Percentiles rank a stretch among this genome's conserved stretches.
phyloP scores from a whole-genome alignment of 345 rosid genomes.

The Sonneratia caseolaris region DNA sequence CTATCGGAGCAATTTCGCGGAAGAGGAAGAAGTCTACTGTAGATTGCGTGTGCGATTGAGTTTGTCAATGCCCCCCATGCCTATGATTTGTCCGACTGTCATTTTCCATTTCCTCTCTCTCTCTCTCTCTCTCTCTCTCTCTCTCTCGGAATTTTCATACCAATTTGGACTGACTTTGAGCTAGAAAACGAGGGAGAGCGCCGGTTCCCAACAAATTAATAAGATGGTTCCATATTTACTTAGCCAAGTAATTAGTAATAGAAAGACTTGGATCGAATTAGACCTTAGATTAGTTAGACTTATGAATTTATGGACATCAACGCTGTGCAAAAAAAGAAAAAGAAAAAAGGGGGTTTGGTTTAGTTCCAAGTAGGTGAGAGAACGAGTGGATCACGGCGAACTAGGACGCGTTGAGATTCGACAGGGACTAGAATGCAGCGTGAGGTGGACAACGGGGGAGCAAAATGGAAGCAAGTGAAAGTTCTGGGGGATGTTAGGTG shows the following conservation, averaged over 20 bases:
- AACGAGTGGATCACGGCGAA: neutral
- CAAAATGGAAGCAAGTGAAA: neutral
- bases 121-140: neutral
- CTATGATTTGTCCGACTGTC: neutral
- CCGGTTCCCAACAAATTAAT: no score
- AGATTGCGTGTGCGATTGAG: neutral
- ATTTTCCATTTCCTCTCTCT: neutral
- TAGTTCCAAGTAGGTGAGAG: no score
- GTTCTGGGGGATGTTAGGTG: neutral
- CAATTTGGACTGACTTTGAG: neutral
- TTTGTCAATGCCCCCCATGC: constrained; percentile 4
- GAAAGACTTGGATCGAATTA: no score
- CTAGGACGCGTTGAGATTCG: neutral
- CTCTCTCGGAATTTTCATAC: neutral
- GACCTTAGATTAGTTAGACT: no score
- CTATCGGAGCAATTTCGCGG: neutral
- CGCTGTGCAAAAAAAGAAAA: no score
- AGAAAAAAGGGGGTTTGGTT: neutral
- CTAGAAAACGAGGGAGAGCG: neutral
- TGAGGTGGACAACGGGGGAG: neutral
- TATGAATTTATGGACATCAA: no score
- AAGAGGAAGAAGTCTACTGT: neutral
- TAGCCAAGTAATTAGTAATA: no score
- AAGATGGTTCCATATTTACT: no score
- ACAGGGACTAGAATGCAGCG: neutral